Percentiles rank a stretch among this genome's conserved stretches.
phyloP scores from a whole-genome alignment of 1,139 yeast genomes.

The Lodderomyces theae region DNA sequence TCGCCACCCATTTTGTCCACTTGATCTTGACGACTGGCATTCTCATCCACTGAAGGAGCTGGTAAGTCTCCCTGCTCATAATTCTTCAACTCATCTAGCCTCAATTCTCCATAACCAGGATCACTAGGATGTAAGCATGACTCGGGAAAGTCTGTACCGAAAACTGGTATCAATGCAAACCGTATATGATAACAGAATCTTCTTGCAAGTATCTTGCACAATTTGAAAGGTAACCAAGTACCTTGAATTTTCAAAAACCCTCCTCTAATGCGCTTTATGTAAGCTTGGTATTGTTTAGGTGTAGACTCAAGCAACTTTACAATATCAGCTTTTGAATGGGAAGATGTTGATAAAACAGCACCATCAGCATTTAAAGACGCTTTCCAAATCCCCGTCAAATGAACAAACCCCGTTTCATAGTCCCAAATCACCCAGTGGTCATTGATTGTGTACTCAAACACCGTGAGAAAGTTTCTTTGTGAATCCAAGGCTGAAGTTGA shows the following conservation, averaged over 20 bases:
- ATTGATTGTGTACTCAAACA: constrained; percentile 67
- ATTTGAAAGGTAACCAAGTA: constrained; percentile 80
- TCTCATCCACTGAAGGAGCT: constrained; percentile 5
- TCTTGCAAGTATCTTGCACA: constrained; percentile 67
- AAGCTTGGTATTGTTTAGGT: constrained; percentile 61
- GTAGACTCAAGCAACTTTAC: constrained; percentile 71
- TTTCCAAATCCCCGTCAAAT: constrained; percentile 90
- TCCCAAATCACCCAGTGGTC: constrained; percentile 84
- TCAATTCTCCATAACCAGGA: constrained; percentile 66
- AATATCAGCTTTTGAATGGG: constrained; percentile 68
- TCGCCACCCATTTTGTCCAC: too few species aligned
- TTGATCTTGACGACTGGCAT: not conserved
- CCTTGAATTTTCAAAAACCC: constrained; percentile 94
- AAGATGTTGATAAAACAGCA: constrained; percentile 9
- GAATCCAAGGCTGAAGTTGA: constrained; percentile 65
- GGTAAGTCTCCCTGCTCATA: constrained; percentile 13
- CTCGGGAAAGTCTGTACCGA: constrained; percentile 71
- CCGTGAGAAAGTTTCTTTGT: constrained; percentile 63
- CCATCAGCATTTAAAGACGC: constrained; percentile 42
- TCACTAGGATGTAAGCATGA: constrained; percentile 66
- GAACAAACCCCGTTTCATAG: constrained; percentile 82
- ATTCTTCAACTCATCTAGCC: constrained; percentile 35
- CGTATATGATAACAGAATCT: constrained; percentile 79
- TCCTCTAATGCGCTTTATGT: constrained; percentile 78
- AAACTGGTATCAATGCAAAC: constrained; percentile 72